Evolutionary conservation across 129 eudicot species (phyloP), one percentile per base, ranked within the genome.

Genomic region (Scalesia atractyloides): DNA sequence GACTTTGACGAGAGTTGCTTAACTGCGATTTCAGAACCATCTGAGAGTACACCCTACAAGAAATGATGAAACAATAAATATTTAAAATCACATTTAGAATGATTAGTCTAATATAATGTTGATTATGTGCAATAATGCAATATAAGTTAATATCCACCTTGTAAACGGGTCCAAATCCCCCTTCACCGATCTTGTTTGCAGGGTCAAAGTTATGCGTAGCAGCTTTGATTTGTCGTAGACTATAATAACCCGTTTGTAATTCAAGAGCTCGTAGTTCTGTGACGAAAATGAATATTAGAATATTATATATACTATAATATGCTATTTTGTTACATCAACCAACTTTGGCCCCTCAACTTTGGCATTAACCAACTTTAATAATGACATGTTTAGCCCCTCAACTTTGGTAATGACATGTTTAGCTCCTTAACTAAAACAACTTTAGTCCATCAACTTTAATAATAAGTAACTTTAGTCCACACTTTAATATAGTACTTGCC

Each of bases 81-180:
- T 36, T 13, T 0, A 76, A 56, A 54, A 11, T 53, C 13, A 11
- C 7, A 66, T 50, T 62, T 50, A 48, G 24, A 69, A n/a, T 46
- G 8, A 44, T 68, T 56, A 68, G 30, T 5, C 26, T 76, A 18
- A 67, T 56, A 66, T 43, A 39, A 52, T 64, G 18, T 12, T 43
- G n/a, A n/a, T n/a, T n/a, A 57, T 12, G 19, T 12, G 4, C 15
- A 24, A 24, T 24, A 24, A 10, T 15, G 54, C n/a, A 26, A n/a
- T 65, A 53, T 30, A 36, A 20, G 67, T 67, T 33, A 60, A 48
- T 43, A 58, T 17, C 22, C 52, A 89, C 98, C 95, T 92, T 92
- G 83, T 86, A 92, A 57, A 92, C 97, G 2, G 96, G 94, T 24
- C 96, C 97, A 80, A 92, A 92, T 18, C 98, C 98, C 18, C 98